Evolutionary conservation across 2,329 filamentous ascomycete species (phyloP).

Genomic region (Salinomyces thailandicus): DNA sequence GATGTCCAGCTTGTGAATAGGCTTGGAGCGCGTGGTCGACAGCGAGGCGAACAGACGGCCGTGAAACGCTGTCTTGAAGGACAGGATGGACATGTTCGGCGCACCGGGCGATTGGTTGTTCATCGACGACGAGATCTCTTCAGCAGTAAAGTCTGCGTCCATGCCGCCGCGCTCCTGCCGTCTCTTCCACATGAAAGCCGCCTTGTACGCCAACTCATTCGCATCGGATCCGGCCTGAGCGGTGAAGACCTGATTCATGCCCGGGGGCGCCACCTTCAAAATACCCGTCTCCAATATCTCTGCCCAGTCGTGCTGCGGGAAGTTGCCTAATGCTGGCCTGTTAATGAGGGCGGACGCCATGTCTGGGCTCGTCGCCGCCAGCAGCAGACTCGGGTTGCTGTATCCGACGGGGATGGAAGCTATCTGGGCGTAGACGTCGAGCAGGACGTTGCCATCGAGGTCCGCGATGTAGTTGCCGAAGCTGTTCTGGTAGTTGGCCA

Average conservation of each 20-base stretch:
- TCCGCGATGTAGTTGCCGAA: slow-evolving; percentile 72
- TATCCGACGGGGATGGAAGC: slow-evolving; percentile 87
- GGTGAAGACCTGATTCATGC: slow-evolving; percentile 81
- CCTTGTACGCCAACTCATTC: slow-evolving; percentile 92
- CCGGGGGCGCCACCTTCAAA: slow-evolving; percentile 71
- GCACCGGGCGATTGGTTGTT: slow-evolving; percentile 69
- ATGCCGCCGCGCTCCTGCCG: slow-evolving; percentile 70
- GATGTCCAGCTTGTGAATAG: slow-evolving; percentile 91
- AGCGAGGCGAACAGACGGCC: slow-evolving; percentile 80
- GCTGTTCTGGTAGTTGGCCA: slow-evolving; percentile 64
- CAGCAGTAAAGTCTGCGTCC: slow-evolving; percentile 64
- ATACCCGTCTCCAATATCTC: slow-evolving; percentile 68
- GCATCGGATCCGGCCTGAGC: slow-evolving; percentile 82
- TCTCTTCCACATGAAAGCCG: slow-evolving; percentile 85
- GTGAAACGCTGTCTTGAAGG: slow-evolving; percentile 82
- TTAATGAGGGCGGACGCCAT: slow-evolving; percentile 78
- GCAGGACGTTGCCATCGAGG: slow-evolving; percentile 58
- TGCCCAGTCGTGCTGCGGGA: slow-evolving; percentile 77
- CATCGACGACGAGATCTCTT: slow-evolving; percentile 68
- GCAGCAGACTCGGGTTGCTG: slow-evolving; percentile 69
- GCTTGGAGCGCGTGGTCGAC: slow-evolving; percentile 82
- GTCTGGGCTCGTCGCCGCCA: slow-evolving; percentile 61
- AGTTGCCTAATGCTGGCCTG: slow-evolving; percentile 81
- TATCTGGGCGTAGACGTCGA: slow-evolving; percentile 85
- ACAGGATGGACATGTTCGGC: slow-evolving; percentile 72